Conservation (phyloP, 2,329 filamentous ascomycete genomes). For the Stylonectria norvegica region DNA sequence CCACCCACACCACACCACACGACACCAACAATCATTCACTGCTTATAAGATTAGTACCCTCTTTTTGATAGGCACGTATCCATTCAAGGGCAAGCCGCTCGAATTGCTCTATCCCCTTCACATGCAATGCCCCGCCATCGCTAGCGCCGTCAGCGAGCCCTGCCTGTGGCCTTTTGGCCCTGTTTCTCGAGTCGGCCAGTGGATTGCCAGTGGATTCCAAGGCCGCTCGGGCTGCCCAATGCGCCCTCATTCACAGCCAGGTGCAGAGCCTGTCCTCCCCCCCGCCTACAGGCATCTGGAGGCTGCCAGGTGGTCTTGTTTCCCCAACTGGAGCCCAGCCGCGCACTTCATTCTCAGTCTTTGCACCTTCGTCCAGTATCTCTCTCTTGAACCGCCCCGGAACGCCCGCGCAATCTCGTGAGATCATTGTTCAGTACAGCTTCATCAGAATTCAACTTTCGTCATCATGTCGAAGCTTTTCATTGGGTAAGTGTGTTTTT, state of each 20-base stretch:
- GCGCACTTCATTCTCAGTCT: constrained; percentile 2
- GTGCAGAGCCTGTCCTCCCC: too few relatives aligned
- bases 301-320: constrained; percentile 6
- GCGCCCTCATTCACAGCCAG: too few relatives aligned
- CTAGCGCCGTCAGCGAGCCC: constrained; percentile 5
- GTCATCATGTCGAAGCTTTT: constrained; percentile 90
- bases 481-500: constrained; percentile 68
- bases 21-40: too few relatives aligned
- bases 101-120: constrained; percentile 1
- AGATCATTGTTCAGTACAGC: constrained; percentile 12
- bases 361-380: constrained; percentile 1
- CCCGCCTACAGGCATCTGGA: too few relatives aligned
- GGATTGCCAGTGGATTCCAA: too few relatives aligned
- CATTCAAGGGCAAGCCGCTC: too few relatives aligned
- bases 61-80: constrained; percentile 7
- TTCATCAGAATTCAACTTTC: constrained; percentile 12
- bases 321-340: neutral
- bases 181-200: too few relatives aligned
- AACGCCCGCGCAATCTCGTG: constrained; percentile 1
- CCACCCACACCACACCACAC: too few relatives aligned
- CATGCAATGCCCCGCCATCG: constrained; percentile 7
- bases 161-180: constrained; percentile 2
- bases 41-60: too few relatives aligned
- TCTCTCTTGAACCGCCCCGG: constrained; percentile 4
- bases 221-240: too few relatives aligned